Conservation (phyloP, 2,329 filamentous ascomycete species). For the Claviceps cyperi region DNA sequence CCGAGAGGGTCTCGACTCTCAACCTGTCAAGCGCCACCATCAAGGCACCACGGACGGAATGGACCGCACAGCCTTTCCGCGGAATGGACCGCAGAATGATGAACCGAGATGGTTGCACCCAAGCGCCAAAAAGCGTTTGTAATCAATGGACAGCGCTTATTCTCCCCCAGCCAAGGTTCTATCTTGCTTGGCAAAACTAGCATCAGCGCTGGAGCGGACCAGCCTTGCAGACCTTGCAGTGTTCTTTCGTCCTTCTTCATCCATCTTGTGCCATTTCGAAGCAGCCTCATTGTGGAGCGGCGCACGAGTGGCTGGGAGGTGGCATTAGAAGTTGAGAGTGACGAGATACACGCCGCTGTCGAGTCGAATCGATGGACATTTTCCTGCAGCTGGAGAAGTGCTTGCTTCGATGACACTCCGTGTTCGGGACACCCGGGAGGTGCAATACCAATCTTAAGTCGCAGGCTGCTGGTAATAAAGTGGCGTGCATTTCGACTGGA, state of each 20-base stretch:
- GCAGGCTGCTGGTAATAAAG: neutral
- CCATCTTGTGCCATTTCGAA: too few species aligned
- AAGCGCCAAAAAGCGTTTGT: too few species aligned
- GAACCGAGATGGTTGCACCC: neutral
- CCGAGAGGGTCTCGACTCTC: neutral
- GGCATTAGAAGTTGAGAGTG: neutral
- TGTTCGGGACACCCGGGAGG: slow-evolving; percentile 1
- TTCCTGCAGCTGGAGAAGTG: neutral
- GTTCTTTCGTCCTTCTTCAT: too few species aligned
- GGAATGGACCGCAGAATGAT: neutral
- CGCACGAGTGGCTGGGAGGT: neutral
- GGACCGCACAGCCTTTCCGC: neutral
- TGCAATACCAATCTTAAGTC: neutral
- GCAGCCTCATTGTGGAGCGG: neutral
- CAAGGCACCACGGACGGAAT: neutral
- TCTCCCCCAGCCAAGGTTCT: too few species aligned
- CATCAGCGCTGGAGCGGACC: too few species aligned
- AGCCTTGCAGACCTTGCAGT: too few species aligned
- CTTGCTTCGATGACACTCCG: slow-evolving; percentile 1
- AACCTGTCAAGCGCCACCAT: neutral
- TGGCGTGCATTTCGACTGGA: neutral
- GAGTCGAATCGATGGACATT: neutral
- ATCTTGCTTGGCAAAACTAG: too few species aligned
- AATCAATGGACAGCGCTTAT: too few species aligned
- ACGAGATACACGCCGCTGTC: neutral